Evolutionary conservation across 2,329 filamentous ascomycete genomes (phyloP).

Genomic region (Torrubiella hemipterigena): DNA sequence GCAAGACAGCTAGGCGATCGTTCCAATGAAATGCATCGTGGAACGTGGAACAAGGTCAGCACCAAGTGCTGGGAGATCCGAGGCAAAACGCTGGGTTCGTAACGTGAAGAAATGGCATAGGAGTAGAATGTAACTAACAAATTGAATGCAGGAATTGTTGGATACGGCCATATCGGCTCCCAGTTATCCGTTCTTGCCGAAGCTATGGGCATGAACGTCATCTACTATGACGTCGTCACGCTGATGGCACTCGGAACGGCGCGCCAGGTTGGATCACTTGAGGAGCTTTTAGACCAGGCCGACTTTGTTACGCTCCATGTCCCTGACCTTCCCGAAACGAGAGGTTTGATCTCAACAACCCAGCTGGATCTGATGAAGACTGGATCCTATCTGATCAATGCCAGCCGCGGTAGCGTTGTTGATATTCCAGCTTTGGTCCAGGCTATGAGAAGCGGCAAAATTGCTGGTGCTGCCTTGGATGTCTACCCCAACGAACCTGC

Average conservation of each 20-base stretch:
- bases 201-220: slow-evolving; percentile 94
- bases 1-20: slow-evolving; percentile 89
- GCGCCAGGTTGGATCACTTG: slow-evolving; percentile 66
- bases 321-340: slow-evolving; percentile 84
- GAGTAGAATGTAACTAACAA: background rate
- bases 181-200: slow-evolving; percentile 93
- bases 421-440: slow-evolving; percentile 88
- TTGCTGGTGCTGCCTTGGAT: slow-evolving; percentile 90
- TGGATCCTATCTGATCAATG: slow-evolving; percentile 91
- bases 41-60: slow-evolving; percentile 97
- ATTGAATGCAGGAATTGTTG: slow-evolving; percentile 58
- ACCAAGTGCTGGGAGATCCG: slow-evolving; percentile 95
- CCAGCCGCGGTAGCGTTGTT: slow-evolving; percentile 84
- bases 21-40: slow-evolving; percentile 85
- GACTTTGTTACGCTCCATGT: slow-evolving; percentile 96
- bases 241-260: slow-evolving; percentile 90
- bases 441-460: slow-evolving; percentile 71
- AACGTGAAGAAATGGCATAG: background rate
- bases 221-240: slow-evolving; percentile 92
- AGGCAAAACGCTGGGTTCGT: slow-evolving; percentile 80
- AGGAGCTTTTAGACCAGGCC: slow-evolving; percentile 62
- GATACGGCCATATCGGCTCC: slow-evolving; percentile 94
- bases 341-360: slow-evolving; percentile 72
- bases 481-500: slow-evolving; percentile 92
- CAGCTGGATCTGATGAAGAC: slow-evolving; percentile 85